phyloP scores from a whole-genome alignment of 2,329 filamentous ascomycete genomes.

The Fusarium kyushuense region DNA sequence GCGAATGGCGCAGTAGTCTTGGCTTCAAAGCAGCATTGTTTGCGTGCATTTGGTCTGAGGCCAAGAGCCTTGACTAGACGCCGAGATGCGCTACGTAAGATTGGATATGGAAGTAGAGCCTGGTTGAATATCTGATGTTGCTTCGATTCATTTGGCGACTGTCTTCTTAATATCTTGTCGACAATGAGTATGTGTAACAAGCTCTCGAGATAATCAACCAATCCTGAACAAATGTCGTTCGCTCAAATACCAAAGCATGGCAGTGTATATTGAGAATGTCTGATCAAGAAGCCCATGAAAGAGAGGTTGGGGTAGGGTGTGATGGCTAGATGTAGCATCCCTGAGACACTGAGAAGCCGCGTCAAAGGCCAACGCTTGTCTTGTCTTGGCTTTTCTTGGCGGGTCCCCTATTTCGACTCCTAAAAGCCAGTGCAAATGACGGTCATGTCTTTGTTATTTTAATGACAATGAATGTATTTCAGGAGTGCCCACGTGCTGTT shows the following conservation, averaged over 20 bases:
- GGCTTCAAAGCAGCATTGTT: constrained; percentile 4
- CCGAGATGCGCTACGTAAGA: constrained; percentile 23
- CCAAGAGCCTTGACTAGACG: constrained; percentile 35
- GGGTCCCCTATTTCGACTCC: constrained; percentile 12
- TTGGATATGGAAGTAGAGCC: constrained; percentile 2
- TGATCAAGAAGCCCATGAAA: constrained; percentile 4
- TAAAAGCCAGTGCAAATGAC: constrained; percentile 4
- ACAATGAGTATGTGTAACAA: neutral
- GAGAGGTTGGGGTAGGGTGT: constrained; percentile 20
- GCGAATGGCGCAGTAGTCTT: constrained; percentile 29
- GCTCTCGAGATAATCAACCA: neutral
- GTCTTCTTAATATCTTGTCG: neutral
- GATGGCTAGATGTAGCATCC: neutral
- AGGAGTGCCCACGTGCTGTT: constrained; percentile 30
- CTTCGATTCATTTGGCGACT: neutral
- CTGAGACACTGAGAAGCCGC: constrained; percentile 16
- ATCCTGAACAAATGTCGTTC: neutral
- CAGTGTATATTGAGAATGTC: constrained; percentile 1
- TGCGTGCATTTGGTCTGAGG: constrained; percentile 1
- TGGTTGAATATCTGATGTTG: neutral
- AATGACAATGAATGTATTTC: constrained; percentile 1
- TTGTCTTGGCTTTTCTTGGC: constrained; percentile 42
- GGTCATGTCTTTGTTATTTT: constrained; percentile 14
- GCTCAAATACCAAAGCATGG: constrained; percentile 13
- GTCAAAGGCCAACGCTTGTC: constrained; percentile 29